Conservation (phyloP, 768 basidiomycete genomes). For the Baorangia bicolor region DNA sequence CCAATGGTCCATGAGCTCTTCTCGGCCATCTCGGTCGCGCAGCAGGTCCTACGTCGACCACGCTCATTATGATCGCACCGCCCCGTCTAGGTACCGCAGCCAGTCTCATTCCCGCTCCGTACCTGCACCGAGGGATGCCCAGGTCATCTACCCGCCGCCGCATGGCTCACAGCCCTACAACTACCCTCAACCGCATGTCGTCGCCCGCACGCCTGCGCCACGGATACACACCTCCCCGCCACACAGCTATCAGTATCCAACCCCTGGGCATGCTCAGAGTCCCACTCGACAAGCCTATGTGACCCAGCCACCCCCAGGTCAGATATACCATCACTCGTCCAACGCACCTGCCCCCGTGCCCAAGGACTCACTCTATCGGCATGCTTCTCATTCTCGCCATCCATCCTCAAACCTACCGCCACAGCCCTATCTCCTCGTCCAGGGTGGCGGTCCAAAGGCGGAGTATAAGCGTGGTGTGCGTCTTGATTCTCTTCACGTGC, state of each 20-base stretch:
- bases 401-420: conserved; percentile 22
- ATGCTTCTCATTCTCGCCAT: conserved; percentile 22
- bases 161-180: conserved; percentile 8
- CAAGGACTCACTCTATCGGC: conserved; percentile 19
- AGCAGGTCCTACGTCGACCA: conserved; percentile 27
- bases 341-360: conserved; percentile 11
- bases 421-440: conserved; percentile 28
- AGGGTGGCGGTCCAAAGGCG: conserved; percentile 28
- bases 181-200: conserved; percentile 19
- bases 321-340: conserved; percentile 21
- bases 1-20: conserved; percentile 20
- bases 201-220: conserved; percentile 12
- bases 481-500: conserved; percentile 13
- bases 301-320: conserved; percentile 30
- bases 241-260: conserved; percentile 19
- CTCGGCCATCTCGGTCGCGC: conserved; percentile 24
- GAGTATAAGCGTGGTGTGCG: conserved; percentile 34
- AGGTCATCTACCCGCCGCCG: conserved; percentile 15
- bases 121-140: conserved; percentile 14
- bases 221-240: conserved; percentile 22
- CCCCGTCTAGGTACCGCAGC: conserved; percentile 19
- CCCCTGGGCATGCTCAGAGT: conserved; percentile 6
- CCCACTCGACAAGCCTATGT: conserved; percentile 18
- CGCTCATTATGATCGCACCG: conserved; percentile 15
- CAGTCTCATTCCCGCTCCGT: conserved; percentile 28